Evolutionary conservation across 2,329 filamentous ascomycete genomes (phyloP).

Genomic region (Chalara sp.): DNA sequence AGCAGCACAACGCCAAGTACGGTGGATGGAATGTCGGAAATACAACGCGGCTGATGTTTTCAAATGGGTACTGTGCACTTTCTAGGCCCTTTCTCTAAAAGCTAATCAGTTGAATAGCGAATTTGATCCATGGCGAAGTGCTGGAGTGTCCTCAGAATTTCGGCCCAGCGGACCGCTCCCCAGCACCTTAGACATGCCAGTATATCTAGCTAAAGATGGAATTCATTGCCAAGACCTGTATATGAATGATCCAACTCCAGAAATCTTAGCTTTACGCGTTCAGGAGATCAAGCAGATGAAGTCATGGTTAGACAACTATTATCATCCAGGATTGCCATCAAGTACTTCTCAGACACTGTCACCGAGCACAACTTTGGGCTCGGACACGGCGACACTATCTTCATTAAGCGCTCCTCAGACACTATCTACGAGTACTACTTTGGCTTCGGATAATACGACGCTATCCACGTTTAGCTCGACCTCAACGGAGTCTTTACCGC

Average conservation of each 20-base stretch:
- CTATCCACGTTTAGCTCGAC: too few relatives aligned
- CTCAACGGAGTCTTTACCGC: too few relatives aligned
- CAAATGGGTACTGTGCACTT: too few relatives aligned
- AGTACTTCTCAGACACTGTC: too few relatives aligned
- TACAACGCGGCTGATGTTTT: slow-evolving; percentile 17
- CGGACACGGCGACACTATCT: too few relatives aligned
- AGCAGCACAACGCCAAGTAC: background rate
- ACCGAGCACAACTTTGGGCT: too few relatives aligned
- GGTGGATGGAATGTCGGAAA: slow-evolving; percentile 3
- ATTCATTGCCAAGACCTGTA: slow-evolving; percentile 46
- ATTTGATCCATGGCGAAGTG: slow-evolving; percentile 49
- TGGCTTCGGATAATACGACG: too few relatives aligned
- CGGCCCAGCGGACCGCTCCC: slow-evolving; percentile 44
- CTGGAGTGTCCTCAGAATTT: slow-evolving; percentile 41
- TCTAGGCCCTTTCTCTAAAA: too few relatives aligned
- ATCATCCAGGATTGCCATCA: background rate
- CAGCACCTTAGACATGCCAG: slow-evolving; percentile 38
- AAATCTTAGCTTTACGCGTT: slow-evolving; percentile 38
- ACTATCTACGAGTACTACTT: too few relatives aligned
- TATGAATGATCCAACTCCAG: slow-evolving; percentile 36
- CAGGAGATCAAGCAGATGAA: slow-evolving; percentile 38
- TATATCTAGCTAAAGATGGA: slow-evolving; percentile 41
- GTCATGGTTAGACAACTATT: slow-evolving; percentile 41
- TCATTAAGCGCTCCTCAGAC: too few relatives aligned
- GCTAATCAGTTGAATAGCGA: slow-evolving; percentile 37